Evolutionary conservation across 768 basidiomycete genomes (phyloP), one percentile per base, ranked within the genome.

Genomic region (Kwoniella pini): DNA sequence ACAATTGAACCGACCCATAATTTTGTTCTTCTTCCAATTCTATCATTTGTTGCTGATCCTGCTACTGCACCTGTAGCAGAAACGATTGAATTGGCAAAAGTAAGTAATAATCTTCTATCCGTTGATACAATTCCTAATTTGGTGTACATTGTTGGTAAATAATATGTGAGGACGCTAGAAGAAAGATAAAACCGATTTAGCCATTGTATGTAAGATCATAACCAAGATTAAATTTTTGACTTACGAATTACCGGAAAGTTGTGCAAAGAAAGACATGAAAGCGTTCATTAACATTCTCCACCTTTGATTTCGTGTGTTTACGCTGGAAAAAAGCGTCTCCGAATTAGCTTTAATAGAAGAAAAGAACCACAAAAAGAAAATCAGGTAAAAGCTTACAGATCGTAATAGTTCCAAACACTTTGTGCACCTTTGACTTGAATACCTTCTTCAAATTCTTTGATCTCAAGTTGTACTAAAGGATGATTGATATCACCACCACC

Each of bases 181-280:
- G n/a, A 42, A 19, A 11, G 11, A 42, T 6, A 42, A 42, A 42
- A 13, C n/a, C n/a, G n/a, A 10, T 5, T 19, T 42, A 19, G 40
- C n/a, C 33, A 36, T 42, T 19, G 40, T 9, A 42, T 6, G 40
- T 12, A 19, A 10, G 12, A 6, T 17, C 11, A 42, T 19, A n/a
- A n/a, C n/a, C n/a, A n/a, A 17, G 40, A 19, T 42, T 19, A 36
- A 44, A 44, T n/a, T 11, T 11, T 9, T n/a, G 43, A 22, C 45
- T 48, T 26, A 50, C 48, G 21, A 24, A 67, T 83, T 84, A 49
- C 84, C 83, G 44, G 82, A 82, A 79, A 83, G 83, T 80, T 85
- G 83, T 11, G 82, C 84, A 56, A 85, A 84, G 67, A 85, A 80
- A 13, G 82, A 83, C 81, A 85, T 84, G 45, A 84, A 71, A 19